These are phyloP conservation scores for Trichoderma asperellum DNA, from an alignment of 2,329 filamentous ascomycete species.

Conservation along the genomic window DNA sequence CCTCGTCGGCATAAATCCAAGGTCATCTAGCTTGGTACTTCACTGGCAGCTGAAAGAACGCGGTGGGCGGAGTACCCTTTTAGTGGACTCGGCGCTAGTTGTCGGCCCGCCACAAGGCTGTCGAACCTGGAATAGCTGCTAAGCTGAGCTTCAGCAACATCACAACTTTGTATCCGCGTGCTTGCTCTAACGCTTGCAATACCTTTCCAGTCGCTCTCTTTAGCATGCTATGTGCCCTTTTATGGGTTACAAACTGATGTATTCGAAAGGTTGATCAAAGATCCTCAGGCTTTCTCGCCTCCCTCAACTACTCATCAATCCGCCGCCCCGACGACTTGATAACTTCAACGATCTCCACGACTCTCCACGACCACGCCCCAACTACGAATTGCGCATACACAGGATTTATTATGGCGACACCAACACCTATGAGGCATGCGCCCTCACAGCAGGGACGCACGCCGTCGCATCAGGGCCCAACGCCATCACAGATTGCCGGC, in stretches of 20 bases:
- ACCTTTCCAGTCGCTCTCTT: not conserved
- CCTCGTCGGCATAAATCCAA: not conserved
- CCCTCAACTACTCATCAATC: not conserved
- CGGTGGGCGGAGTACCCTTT: not conserved
- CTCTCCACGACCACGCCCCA: conserved; percentile 17
- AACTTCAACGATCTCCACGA: not conserved
- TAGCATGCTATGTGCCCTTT: not conserved
- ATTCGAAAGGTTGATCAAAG: not conserved
- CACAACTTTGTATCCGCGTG: not conserved
- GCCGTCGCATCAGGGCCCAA: conserved; percentile 44
- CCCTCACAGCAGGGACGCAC: conserved; percentile 50
- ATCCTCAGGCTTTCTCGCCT: conserved; percentile 19
- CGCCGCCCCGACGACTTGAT: not conserved
- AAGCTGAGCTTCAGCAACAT: conserved; percentile 12
- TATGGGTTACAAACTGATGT: conserved; percentile 19
- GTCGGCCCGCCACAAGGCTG: conserved; percentile 21
- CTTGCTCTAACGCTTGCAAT: not conserved
- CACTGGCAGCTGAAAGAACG: not conserved
- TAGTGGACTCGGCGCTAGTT: conserved; percentile 7
- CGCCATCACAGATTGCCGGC: conserved; percentile 52
- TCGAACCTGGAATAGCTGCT: conserved; percentile 2
- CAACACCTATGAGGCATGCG: conserved; percentile 54
- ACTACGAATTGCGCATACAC: not conserved
- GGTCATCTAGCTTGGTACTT: conserved; percentile 6
- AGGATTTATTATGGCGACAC: conserved; percentile 49